Evolutionary conservation across 108 stramenopile species (phyloP).

Genomic region (Aureococcus anophagefferens): DNA sequence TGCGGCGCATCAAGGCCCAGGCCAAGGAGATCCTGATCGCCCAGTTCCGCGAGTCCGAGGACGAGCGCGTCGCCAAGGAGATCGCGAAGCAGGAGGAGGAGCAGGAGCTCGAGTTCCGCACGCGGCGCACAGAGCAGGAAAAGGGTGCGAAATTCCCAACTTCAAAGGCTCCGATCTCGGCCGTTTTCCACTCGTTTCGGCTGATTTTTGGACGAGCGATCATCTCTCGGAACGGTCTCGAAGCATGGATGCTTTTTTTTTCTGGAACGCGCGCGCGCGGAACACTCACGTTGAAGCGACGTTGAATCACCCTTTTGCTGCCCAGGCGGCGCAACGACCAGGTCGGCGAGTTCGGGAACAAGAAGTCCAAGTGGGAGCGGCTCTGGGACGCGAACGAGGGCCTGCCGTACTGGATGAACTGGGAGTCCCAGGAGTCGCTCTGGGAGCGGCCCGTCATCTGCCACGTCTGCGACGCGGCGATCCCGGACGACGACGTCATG

Average conservation of each 20-base stretch:
- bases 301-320: too few species aligned
- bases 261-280: too few species aligned
- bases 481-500: constrained; percentile 2
- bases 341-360: not conserved
- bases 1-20: not conserved
- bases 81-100: not conserved
- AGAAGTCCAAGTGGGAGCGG: constrained; percentile 7
- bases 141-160: too few species aligned
- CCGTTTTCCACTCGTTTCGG: too few species aligned
- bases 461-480: constrained; percentile 9
- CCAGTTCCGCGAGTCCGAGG: not conserved
- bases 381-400: not conserved
- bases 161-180: too few species aligned
- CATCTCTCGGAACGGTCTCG: too few species aligned
- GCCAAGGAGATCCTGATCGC: not conserved
- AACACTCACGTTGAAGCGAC: too few species aligned
- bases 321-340: not conserved
- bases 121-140: not conserved
- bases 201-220: too few species aligned
- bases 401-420: not conserved
- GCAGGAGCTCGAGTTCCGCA: not conserved
- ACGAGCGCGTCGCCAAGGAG: not conserved
- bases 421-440: not conserved
- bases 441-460: constrained; percentile 5
- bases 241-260: too few species aligned